These are phyloP conservation scores for Rubia balearica DNA, from an alignment of 305 asterid species.

Conservation along the genomic window DNA sequence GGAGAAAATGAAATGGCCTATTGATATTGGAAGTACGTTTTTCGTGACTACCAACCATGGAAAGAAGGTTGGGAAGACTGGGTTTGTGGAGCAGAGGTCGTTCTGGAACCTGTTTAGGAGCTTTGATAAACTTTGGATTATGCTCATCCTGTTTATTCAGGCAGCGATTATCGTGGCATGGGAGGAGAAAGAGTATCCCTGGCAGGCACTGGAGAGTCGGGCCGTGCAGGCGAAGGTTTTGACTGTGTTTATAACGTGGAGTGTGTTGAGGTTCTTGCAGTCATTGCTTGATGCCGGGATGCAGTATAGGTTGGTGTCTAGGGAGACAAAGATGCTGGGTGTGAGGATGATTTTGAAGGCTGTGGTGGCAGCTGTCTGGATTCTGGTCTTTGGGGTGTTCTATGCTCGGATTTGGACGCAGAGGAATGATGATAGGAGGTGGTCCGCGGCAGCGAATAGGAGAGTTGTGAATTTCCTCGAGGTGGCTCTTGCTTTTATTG, in stretches of 20 bases:
- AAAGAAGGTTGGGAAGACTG: constrained; percentile 79
- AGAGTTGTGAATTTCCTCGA: constrained; percentile 60
- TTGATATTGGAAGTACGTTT: constrained; percentile 50
- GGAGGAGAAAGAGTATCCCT: constrained; percentile 56
- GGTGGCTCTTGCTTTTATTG: constrained; percentile 59
- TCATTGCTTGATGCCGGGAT: constrained; percentile 94
- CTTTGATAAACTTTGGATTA: constrained; percentile 86
- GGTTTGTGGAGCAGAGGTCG: constrained; percentile 94
- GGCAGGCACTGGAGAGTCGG: constrained; percentile 64
- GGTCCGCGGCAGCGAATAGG: constrained; percentile 50
- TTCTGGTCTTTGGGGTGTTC: constrained; percentile 65
- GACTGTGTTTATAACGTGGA: constrained; percentile 83
- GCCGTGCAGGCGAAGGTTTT: constrained; percentile 78
- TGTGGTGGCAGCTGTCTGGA: constrained; percentile 70
- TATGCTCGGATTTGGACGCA: constrained; percentile 66
- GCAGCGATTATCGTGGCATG: constrained; percentile 88
- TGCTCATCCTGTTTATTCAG: constrained; percentile 83
- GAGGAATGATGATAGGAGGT: constrained; percentile 45
- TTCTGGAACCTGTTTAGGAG: constrained; percentile 92
- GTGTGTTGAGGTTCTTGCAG: constrained; percentile 77
- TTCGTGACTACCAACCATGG: constrained; percentile 40
- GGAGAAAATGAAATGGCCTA: constrained; percentile 75
- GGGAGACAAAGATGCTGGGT: constrained; percentile 68
- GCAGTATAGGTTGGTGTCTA: constrained; percentile 80
- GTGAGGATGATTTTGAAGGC: constrained; percentile 84